Base-by-base conservation (phyloP, 2,329 filamentous ascomycete genomes). In the Neurospora sp. region DNA sequence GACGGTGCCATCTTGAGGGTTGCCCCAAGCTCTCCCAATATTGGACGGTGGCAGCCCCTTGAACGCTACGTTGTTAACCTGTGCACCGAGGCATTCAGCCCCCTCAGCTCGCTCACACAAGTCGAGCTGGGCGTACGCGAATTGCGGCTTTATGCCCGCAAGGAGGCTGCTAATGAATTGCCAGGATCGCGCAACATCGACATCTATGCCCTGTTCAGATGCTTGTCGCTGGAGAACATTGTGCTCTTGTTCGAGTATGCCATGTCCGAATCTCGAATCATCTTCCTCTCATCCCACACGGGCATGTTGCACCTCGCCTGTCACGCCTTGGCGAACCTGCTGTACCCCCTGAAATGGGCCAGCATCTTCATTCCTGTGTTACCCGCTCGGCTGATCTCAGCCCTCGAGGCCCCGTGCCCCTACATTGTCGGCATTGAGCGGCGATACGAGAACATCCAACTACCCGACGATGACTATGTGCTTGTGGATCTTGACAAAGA, bases 1-100 rank as follows among this genome's bases (percentile, higher is more conserved):
- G 93, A 97, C 77, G 93, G 95, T 23, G 89, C 86, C 15, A 85
- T 99, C 38, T 82, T 96, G 74, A 87, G 94, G 70, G 89, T 99
- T 8, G 93, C 96, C 6, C 85, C 92, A 10, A 97, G 91, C 80
- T 98, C 95, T 5, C 94, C 96, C 12, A 92, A 89, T 76, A 89
- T 97, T 73, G 96, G 96, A 65, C 89, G 93, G 77, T 99, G 96
- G 96, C 95, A 97, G 79, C 96, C 96, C 15, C 82, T 99, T 71
- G 96, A 99, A 82, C 90, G 94, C 77, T 99, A 98, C 79, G 94
- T 99, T 40, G 91, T 98, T 81, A 98, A 98, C 79, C 85, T 99
- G 40, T 99, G 96, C 81, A 94, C 94, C 10, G 95, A 98, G 81
- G 96, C 96, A 2, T 91, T 96, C 77, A 95, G 92, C 77, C 96